Percentiles rank a stretch among this genome's conserved stretches.
Conservation (phyloP, 2,329 filamentous ascomycete species). For the Trichoderma harzianum region DNA sequence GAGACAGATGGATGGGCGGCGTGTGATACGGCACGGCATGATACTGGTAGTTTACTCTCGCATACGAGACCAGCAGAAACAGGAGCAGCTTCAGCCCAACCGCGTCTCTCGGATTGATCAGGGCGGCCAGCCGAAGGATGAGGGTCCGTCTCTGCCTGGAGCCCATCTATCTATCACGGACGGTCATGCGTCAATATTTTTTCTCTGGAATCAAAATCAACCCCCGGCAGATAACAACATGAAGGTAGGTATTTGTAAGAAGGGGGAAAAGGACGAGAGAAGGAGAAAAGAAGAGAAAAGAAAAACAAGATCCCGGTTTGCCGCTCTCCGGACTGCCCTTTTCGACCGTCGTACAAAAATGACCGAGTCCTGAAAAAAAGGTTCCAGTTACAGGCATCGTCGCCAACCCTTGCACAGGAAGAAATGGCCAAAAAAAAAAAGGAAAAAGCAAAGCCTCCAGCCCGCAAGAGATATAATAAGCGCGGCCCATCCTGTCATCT, state of each 20-base stretch:
- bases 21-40: constrained; percentile 12
- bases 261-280: not conserved
- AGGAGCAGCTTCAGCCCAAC: not conserved
- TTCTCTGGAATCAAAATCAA: not conserved
- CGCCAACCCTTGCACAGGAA: not conserved
- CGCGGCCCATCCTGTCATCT: constrained; percentile 15
- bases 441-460: not conserved
- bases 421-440: not conserved
- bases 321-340: not conserved
- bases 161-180: not conserved
- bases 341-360: not conserved
- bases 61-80: not conserved
- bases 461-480: constrained; percentile 1
- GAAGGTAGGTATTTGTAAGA: not conserved
- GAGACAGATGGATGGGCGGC: not conserved
- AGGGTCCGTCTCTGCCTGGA: not conserved
- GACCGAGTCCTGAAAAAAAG: not conserved
- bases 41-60: not conserved
- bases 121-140: not conserved
- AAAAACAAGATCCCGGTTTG: not conserved
- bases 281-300: not conserved
- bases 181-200: not conserved
- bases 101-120: not conserved
- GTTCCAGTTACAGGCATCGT: not conserved
- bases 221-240: not conserved